phyloP scores from a whole-genome alignment of 306 rosid species.

The Ormosia semicastrata region DNA sequence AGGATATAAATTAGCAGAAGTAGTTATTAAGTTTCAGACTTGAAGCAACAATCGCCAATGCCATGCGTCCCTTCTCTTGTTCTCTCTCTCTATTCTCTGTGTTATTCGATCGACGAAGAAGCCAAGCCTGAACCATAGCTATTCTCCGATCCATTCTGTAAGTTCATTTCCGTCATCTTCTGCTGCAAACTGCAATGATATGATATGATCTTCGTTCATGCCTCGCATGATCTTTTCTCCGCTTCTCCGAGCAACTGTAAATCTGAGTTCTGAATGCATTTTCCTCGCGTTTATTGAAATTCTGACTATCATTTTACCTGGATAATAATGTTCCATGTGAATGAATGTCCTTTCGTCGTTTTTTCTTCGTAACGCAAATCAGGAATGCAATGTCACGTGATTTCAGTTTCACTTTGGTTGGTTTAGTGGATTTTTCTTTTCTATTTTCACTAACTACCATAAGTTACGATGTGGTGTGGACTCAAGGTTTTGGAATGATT shows the following conservation, averaged over 20 bases:
- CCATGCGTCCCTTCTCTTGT: not conserved
- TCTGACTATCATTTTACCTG: not conserved
- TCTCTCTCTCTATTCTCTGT: no score
- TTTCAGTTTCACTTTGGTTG: not conserved
- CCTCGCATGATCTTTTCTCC: not conserved
- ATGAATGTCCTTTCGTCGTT: not conserved
- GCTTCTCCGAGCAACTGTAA: not conserved
- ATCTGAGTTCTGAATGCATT: not conserved
- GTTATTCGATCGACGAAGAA: constrained; percentile 19
- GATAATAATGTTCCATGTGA: not conserved
- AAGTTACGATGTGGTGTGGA: not conserved
- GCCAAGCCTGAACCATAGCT: not conserved
- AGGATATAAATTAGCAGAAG: not conserved
- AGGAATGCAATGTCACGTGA: not conserved
- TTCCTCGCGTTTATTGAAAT: not conserved
- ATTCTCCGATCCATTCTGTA: not conserved
- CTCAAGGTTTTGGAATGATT: not conserved
- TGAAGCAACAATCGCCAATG: not conserved
- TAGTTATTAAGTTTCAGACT: not conserved
- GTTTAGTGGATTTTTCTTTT: not conserved
- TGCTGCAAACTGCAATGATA: not conserved
- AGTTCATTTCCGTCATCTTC: not conserved
- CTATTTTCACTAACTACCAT: no score
- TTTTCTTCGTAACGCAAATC: not conserved
- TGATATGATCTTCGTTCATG: not conserved